Base-by-base conservation (phyloP, 2,329 filamentous ascomycete species). In the Akanthomyces muscarius region DNA sequence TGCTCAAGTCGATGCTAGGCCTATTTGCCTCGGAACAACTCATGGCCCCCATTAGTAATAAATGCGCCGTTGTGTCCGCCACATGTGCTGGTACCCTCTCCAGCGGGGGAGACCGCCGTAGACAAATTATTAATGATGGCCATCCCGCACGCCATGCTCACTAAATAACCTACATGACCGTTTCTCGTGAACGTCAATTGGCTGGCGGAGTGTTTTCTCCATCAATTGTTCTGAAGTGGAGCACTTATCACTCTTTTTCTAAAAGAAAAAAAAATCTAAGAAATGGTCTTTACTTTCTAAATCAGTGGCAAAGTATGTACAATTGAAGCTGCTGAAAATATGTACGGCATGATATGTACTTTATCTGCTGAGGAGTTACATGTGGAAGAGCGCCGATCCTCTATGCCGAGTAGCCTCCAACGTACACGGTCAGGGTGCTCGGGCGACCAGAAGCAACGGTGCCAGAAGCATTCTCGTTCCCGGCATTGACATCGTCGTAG, bases 401-500 rank as follows among this genome's bases (percentile, higher is more conserved):
- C n/a, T 44, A 65, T 10, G 8, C 55, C 5, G 57, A 41, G 30
- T 50, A 60, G 6, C 45, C 66, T 36, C 72, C 72, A 8, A 73
- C 62, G 36, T 68, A 75, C 23, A 77, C 66, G 1, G 69, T 73
- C 62, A 76, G 62, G 14, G 55, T 67, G 3, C 69, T 63, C 0
- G 71, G 69, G 11, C 55, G 63, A 0, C 67, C 68, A 1, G 72
- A 72, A 0, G 69, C 57, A 18, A 77, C 69, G 16, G 70, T 64
- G 0, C 75, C 76, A 1, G 76, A 76, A 3, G 83, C 81, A 69
- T 88, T 84, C 66, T 79, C 75, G 33, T 80, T 78, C 21, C 80
- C 83, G 0, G 85, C 81, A 61, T 84, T 83, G 21, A 90, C 87
- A 70, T 90, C 87, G 68, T 90, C 87, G 67, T 89, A 90, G 0